Evolutionary conservation across 1,139 yeast species (phyloP), one percentile per base, ranked within the genome.

Genomic region (Kodamaea sp.): DNA sequence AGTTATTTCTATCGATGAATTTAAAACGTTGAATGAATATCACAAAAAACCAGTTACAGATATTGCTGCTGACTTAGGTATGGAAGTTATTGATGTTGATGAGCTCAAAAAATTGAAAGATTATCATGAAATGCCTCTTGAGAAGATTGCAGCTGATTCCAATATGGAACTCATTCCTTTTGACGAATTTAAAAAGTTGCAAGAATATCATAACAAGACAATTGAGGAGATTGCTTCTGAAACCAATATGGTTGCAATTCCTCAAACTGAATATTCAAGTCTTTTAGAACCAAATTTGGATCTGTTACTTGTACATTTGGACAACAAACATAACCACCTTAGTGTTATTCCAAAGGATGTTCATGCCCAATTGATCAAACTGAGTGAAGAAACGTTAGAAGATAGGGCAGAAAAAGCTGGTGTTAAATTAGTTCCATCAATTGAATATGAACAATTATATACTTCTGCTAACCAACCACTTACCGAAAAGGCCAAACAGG

Each of bases 161-260:
- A 24, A 34, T 4, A 28, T 36, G 25, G 35, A 26, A 8, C 23
- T 26, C 3, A 23, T 36, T 28, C 56, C 67, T 5, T 33, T 38
- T 8, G 69, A 62, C 35, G 65, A 63, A 22, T 48, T 53, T 15
- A 45, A 44, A 30, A 40, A 41, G 22, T 45, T 60, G 40, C 52
- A 45, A 47, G 20, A 15, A 15, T 15, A 15, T 15, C 20, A 15
- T 4, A 15, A 15, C 3, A 15, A 15, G 10, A 40, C 31, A 15
- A 48, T 53, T 8, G 24, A 28, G 6, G 27, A 27, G 15, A 37
- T 46, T 10, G 38, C 45, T 10, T 3, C 20, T 15, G 20, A 15
- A 15, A 15, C 20, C 20, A 15, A 47, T 2, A 53, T 53, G 36
- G 39, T 47, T 4, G 36, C 50, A 4, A 34, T 61, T 24, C 48